These are phyloP conservation scores for Pichia deserticola DNA, from an alignment of 805 yeast species.

Conservation along the genomic window DNA sequence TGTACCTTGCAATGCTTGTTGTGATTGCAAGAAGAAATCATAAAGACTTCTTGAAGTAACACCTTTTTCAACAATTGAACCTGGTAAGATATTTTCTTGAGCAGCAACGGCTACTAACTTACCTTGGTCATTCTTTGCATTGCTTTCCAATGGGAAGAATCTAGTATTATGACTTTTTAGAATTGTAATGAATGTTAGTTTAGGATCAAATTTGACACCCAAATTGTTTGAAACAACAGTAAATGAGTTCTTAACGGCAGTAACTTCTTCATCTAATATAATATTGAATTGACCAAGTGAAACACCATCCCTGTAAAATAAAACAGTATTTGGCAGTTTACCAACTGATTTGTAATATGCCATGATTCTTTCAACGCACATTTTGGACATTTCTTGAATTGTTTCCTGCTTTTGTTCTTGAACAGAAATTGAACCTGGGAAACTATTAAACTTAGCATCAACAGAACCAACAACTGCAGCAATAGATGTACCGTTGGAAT, in stretches of 20 bases:
- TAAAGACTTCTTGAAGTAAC: conserved; percentile 25
- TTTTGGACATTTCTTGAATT: conserved; percentile 19
- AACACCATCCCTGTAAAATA: conserved; percentile 30
- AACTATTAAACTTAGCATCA: conserved; percentile 18
- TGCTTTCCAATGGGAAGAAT: conserved; percentile 24
- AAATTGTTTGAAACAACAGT: conserved; percentile 11
- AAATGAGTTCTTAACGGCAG: conserved; percentile 19
- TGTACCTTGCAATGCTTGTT: conserved; percentile 29
- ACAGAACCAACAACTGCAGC: conserved; percentile 20
- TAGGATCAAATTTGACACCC: conserved; percentile 20
- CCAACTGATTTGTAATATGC: conserved; percentile 17
- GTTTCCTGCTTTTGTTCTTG: conserved; percentile 20
- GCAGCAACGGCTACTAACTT: conserved; percentile 17
- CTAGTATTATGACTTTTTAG: conserved; percentile 23
- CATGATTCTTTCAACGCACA: conserved; percentile 20
- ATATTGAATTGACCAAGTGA: conserved; percentile 26
- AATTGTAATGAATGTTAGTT: conserved; percentile 22
- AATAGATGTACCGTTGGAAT: conserved; percentile 15
- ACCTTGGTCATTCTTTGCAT: conserved; percentile 18
- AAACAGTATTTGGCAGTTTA: conserved; percentile 19
- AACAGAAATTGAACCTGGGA: conserved; percentile 22
- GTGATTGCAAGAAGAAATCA: conserved; percentile 27
- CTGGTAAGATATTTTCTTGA: conserved; percentile 22
- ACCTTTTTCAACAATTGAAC: conserved; percentile 27
- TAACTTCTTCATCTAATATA: conserved; percentile 24